Percentiles rank a stretch among this genome's conserved stretches.
Conservation (phyloP, 2,329 filamentous ascomycete genomes). For the Aspergillus chevalieri region DNA sequence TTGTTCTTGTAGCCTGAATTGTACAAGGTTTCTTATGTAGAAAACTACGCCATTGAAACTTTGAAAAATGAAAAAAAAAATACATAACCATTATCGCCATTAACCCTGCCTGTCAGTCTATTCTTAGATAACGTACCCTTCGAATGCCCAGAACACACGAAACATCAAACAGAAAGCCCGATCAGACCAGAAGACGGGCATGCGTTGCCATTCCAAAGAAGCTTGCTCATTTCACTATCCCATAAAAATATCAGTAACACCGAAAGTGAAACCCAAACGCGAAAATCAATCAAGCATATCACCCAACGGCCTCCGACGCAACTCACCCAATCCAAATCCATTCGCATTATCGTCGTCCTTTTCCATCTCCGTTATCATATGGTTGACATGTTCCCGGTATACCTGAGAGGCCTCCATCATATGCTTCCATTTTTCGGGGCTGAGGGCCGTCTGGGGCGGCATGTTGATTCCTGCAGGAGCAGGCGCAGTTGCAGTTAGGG, state of each 20-base stretch:
- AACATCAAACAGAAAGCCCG: too few species aligned
- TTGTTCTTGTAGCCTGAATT: too few species aligned
- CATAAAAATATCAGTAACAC: background rate
- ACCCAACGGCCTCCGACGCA: conserved; percentile 4
- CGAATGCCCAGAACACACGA: too few species aligned
- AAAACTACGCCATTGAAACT: too few species aligned
- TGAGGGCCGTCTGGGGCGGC: background rate
- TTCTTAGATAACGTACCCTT: too few species aligned
- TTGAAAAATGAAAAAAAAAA: too few species aligned
- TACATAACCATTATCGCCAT: too few species aligned
- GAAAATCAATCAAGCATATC: background rate
- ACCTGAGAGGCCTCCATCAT: background rate
- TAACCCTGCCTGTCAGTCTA: too few species aligned
- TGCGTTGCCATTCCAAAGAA: too few species aligned
- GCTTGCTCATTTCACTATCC: too few species aligned
- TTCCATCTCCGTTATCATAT: background rate
- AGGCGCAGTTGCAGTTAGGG: background rate
- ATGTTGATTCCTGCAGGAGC: background rate
- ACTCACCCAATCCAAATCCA: background rate
- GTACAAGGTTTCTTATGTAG: too few species aligned
- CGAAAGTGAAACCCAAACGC: background rate
- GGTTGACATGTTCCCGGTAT: background rate
- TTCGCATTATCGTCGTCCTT: background rate
- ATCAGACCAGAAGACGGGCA: too few species aligned
- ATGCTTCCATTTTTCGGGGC: background rate